Conservation (phyloP, 805 yeast species). For the Metschnikowia anglica region DNA sequence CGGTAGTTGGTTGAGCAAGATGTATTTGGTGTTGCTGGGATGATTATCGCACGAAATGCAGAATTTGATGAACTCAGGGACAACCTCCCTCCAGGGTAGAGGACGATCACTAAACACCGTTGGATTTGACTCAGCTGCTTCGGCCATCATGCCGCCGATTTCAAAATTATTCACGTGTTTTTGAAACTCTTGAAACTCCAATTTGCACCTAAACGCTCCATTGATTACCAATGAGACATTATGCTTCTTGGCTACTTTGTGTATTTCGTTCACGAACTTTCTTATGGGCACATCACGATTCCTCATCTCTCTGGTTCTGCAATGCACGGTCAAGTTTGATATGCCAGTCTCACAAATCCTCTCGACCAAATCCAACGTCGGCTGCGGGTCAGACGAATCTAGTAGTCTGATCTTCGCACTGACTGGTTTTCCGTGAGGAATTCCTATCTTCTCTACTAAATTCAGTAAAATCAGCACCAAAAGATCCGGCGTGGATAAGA, state of each 20-base stretch:
- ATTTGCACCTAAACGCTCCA: conserved; percentile 63
- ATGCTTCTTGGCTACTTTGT: conserved; percentile 56
- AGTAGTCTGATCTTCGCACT: conserved; percentile 87
- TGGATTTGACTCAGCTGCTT: conserved; percentile 84
- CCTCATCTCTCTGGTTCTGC: conserved; percentile 87
- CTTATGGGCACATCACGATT: conserved; percentile 80
- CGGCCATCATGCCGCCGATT: conserved; percentile 93
- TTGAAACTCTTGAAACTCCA: conserved; percentile 55
- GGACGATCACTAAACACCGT: conserved; percentile 57
- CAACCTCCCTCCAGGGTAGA: conserved; percentile 53
- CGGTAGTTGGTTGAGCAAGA: conserved; percentile 75
- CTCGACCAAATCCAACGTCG: conserved; percentile 59
- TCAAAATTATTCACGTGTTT: conserved; percentile 49
- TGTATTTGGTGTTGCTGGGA: conserved; percentile 70
- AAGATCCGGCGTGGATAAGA: conserved; percentile 76
- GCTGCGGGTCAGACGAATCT: conserved; percentile 50
- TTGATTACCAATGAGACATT: conserved; percentile 77
- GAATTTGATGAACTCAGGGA: conserved; percentile 54
- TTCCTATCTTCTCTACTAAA: conserved; percentile 79
- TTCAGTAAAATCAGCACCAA: conserved; percentile 65
- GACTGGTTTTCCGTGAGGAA: conserved; percentile 72
- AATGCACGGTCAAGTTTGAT: conserved; percentile 82
- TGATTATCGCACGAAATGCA: conserved; percentile 61
- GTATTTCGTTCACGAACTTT: conserved; percentile 62
- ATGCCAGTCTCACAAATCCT: conserved; percentile 69